Evolutionary conservation across 2,329 filamentous ascomycete genomes (phyloP).

Genomic region (Dactylella cylindrospora): DNA sequence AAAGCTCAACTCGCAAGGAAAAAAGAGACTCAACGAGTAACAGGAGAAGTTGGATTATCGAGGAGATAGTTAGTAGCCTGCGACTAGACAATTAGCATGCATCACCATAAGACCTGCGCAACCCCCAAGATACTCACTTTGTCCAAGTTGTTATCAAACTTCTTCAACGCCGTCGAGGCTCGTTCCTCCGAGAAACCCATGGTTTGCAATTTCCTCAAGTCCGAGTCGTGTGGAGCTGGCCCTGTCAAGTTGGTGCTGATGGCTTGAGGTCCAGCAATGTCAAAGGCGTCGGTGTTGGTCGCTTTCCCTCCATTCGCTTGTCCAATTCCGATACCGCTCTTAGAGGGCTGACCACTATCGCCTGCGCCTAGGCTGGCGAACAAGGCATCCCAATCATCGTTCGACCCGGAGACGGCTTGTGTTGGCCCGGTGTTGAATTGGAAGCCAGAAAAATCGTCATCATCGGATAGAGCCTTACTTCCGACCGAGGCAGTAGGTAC

Average conservation of each 20-base stretch:
- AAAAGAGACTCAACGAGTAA: constrained; percentile 14
- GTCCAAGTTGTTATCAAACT: constrained; percentile 94
- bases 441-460: constrained; percentile 58
- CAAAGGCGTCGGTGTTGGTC: constrained; percentile 16
- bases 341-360: constrained; percentile 64
- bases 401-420: constrained; percentile 51
- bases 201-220: constrained; percentile 80
- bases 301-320: constrained; percentile 47
- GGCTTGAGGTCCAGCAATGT: background rate
- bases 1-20: background rate
- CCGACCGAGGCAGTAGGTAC: constrained; percentile 46
- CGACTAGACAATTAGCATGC: constrained; percentile 14
- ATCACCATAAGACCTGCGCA: background rate
- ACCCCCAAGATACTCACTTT: constrained; percentile 64
- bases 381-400: constrained; percentile 91
- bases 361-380: constrained; percentile 61
- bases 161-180: constrained; percentile 79
- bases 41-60: constrained; percentile 38
- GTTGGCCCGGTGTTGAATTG: constrained; percentile 55
- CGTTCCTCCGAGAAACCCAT: constrained; percentile 82
- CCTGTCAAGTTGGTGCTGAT: constrained; percentile 25
- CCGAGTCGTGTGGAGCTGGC: constrained; percentile 63
- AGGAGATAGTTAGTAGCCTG: constrained; percentile 42
- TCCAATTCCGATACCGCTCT: constrained; percentile 49
- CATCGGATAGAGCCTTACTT: constrained; percentile 48